A percentile compares a stretch with the other conserved stretches of the same genome.
phyloP scores from a whole-genome alignment of 208 protist species.

The Trypanosoma caninum region DNA sequence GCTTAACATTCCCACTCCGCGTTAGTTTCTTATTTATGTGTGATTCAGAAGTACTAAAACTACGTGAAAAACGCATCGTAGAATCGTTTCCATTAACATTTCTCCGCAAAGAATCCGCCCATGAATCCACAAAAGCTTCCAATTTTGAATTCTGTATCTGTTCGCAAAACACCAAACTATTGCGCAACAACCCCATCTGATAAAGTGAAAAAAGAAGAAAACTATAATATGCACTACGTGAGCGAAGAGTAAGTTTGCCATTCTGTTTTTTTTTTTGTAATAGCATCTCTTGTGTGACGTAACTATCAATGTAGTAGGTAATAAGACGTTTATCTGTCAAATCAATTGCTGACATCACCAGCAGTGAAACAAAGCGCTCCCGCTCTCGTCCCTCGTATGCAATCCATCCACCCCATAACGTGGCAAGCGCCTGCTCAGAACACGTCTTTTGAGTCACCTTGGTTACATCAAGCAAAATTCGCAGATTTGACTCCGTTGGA shows the following conservation, averaged over 20 bases:
- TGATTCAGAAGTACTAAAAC: neutral
- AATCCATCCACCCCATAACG: conserved; percentile 27
- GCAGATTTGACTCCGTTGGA: conserved; percentile 14
- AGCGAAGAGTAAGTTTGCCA: neutral
- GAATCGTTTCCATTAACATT: neutral
- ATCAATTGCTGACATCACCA: conserved; percentile 17
- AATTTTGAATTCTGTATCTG: neutral
- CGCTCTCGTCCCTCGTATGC: conserved; percentile 23
- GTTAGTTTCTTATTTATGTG: neutral
- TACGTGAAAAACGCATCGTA: neutral
- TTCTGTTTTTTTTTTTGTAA: conserved; percentile 2
- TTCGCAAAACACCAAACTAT: neutral
- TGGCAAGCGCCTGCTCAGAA: conserved; percentile 14
- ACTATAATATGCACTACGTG: conserved; percentile 20
- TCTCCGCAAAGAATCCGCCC: neutral
- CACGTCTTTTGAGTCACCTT: conserved; percentile 5
- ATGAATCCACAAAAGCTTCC: neutral
- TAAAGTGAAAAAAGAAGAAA: conserved; percentile 27
- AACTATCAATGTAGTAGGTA: conserved; percentile 22
- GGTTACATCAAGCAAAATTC: conserved; percentile 14
- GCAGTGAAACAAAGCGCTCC: conserved; percentile 20
- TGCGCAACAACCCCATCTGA: conserved; percentile 20
- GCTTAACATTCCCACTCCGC: neutral
- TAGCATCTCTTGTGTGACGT: conserved; percentile 15
- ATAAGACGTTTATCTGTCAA: conserved; percentile 20